A percentile compares a stretch with the other conserved stretches of the same genome.
Conservation (phyloP, 1,284 basidiomycete genomes). For the Pyrrhoderma lamaoense region DNA sequence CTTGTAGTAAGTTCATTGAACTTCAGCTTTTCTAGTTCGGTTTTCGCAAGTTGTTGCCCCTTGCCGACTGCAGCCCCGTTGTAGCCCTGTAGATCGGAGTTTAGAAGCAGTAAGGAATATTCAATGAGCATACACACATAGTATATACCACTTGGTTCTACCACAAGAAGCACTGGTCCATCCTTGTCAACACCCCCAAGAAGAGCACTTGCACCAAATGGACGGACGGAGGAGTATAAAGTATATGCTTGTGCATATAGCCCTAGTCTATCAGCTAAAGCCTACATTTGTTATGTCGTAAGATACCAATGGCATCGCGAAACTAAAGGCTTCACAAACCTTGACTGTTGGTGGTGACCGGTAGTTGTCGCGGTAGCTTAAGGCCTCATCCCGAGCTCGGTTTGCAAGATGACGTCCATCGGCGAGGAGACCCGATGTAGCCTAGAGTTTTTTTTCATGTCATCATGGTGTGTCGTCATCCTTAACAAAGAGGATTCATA, state of each 20-base stretch:
- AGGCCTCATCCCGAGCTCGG: slow-evolving; percentile 81
- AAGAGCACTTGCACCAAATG: slow-evolving; percentile 93
- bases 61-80: slow-evolving; percentile 94
- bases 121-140: slow-evolving; percentile 47
- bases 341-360: slow-evolving; percentile 75
- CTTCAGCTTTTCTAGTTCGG: slow-evolving; percentile 95
- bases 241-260: slow-evolving; percentile 95
- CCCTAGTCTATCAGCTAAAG: slow-evolving; percentile 78
- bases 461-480: not conserved
- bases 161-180: slow-evolving; percentile 83
- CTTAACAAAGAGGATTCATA: slow-evolving; percentile 28
- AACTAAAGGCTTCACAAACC: slow-evolving; percentile 40
- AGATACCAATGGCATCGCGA: not conserved
- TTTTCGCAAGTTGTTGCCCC: slow-evolving; percentile 95
- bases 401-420: slow-evolving; percentile 89
- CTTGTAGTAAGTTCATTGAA: slow-evolving; percentile 69
- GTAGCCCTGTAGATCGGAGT: slow-evolving; percentile 60
- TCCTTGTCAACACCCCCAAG: slow-evolving; percentile 85
- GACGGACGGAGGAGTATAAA: slow-evolving; percentile 95
- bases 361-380: slow-evolving; percentile 71
- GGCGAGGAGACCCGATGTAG: slow-evolving; percentile 89
- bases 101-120: not conserved
- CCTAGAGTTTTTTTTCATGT: slow-evolving; percentile 42
- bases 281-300: slow-evolving; percentile 34
- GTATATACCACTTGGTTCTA: slow-evolving; percentile 94